Evolutionary conservation across 2,329 filamentous ascomycete species (phyloP), one percentile per base, ranked within the genome.

Genomic region (Penicillium olsonii): DNA sequence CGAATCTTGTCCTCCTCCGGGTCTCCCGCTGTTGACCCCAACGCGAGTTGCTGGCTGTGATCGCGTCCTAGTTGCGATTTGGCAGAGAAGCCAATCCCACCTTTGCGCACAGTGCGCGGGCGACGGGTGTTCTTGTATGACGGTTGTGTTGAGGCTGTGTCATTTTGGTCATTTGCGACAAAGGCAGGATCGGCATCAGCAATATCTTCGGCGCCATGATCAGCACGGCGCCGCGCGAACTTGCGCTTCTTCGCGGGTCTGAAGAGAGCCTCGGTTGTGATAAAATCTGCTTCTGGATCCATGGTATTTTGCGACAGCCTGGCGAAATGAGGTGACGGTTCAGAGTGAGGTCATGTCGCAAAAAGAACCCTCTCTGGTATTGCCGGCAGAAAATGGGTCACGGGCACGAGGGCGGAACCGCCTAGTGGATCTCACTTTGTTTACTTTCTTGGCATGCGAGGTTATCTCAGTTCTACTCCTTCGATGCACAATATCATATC

Each of bases 201-300:
- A n/a, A 47, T 40, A 15, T 64, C 59, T 34, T 63, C 60, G 27
- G 53, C 45, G 12, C 56, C 51, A 42, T 56, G 44, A 29, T 62
- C 55, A 4, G 49, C 62, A 43, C 77, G 72, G 55, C 74, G 76
- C 47, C 78, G 76, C 54, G 76, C 68, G 45, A 78, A 74, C 59
- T 78, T 81, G 52, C 77, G 70, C 46, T 74, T 72, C 66, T 81
- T 82, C 7, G 69, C 69, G 14, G 77, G 69, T 26, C 78, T 70
- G 55, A 80, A 79, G 11, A 75, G 53, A 6, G 73, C 58, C 35
- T 70, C 66, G 4, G 26, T 31, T 31, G 66, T 52, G 1, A 50
- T 29, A 33, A 52, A 26, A 15, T 57, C 50, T 7, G 51, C 31
- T 17, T 69, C 60, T 2, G 62, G 52, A 37, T 70, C 61, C 68